Evolutionary conservation across 1,139 yeast genomes (phyloP), one percentile per base, ranked within the genome.

Genomic region (Suhomyces guaymorum): DNA sequence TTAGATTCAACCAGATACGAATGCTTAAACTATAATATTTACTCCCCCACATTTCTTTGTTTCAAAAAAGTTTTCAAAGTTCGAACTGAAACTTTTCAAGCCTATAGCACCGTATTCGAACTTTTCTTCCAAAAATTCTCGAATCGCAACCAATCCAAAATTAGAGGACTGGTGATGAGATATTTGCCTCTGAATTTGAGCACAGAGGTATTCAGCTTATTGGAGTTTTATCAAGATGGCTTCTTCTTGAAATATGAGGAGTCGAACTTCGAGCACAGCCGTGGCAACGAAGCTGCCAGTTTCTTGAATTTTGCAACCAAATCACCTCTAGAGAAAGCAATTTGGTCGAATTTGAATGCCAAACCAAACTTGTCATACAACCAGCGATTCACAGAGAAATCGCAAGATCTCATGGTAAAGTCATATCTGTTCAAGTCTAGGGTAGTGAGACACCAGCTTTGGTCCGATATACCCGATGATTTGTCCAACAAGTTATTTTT

Each of bases 401-500:
- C 14, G 9, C 32, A 19, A 9, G 35, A 31, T 10, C 29, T 40
- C 17, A 15, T 21, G 3, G 39, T 42, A n/a, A 40, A 36, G 26
- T 32, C 37, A 4, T 34, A 31, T 9, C 28, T 32, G 25, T 32
- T 37, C 18, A 29, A 28, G n/a, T 24, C 23, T 8, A 15, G 17
- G 7, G 11, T 29, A 3, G 30, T 41, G 10, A 5, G 11, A 3
- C 9, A 18, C 2, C 19, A 28, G 8, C 11, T 20, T 6, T 38
- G 44, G 43, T 10, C 32, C 5, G 33, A 30, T 6, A 26, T 42
- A 7, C 30, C 46, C 5, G 28, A 31, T 21, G 21, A 18, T 2
- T 23, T 42, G n/a, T 31, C 42, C 12, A 37, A 38, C 15, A 32
- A 42, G n/a, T 22, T 42, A 7, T 40, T 36, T 26, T 23, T 36